Conservation (phyloP, 2,329 filamentous ascomycete species). For the Sphaerulina musiva region DNA sequence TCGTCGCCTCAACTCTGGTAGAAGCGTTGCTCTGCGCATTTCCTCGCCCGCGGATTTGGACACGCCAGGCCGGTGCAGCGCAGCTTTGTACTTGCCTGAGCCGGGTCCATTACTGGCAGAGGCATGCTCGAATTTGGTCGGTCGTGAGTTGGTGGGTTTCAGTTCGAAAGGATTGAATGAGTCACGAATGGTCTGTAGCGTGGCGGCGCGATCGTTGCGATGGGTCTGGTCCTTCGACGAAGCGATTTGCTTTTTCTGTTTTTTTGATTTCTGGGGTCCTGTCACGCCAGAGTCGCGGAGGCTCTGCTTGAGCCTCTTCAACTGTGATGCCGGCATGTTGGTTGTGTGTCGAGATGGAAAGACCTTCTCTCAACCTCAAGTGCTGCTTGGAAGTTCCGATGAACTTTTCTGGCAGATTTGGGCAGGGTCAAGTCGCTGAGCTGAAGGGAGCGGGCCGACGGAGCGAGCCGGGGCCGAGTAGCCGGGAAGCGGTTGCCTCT, state of each 20-base stretch:
- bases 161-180: slow-evolving; percentile 98
- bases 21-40: slow-evolving; percentile 70
- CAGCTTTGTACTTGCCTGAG: slow-evolving; percentile 46
- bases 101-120: slow-evolving; percentile 27
- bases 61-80: slow-evolving; percentile 70
- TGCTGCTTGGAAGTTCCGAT: background rate
- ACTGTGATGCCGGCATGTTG: slow-evolving; percentile 84
- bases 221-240: slow-evolving; percentile 45
- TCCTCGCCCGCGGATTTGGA: slow-evolving; percentile 84
- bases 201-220: slow-evolving; percentile 68
- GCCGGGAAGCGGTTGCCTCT: background rate
- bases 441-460: background rate
- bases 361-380: background rate
- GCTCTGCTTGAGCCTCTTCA: slow-evolving; percentile 90
- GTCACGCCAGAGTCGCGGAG: slow-evolving; percentile 83
- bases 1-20: slow-evolving; percentile 82
- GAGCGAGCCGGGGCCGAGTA: background rate
- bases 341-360: background rate
- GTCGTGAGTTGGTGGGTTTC: slow-evolving; percentile 55
- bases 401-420: slow-evolving; percentile 19
- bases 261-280: slow-evolving; percentile 89
- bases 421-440: slow-evolving; percentile 1
- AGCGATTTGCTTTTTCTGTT: slow-evolving; percentile 60
- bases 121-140: slow-evolving; percentile 72
- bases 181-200: slow-evolving; percentile 80